Evolutionary conservation across 768 basidiomycete species (phyloP).

Genomic region (Termitomyces bulborhizus): DNA sequence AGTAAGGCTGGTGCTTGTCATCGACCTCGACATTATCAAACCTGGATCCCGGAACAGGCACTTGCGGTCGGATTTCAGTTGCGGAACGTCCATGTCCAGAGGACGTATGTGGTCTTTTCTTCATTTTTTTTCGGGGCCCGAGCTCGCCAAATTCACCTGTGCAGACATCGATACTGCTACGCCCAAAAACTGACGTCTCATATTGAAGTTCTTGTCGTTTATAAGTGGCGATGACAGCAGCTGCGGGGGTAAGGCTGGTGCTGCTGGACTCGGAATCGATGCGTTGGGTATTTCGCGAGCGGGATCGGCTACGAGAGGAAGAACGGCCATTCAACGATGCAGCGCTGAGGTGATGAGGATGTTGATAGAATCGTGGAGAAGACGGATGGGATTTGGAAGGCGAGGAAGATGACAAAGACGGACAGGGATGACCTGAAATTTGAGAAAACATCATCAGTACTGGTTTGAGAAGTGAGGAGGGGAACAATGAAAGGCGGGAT

Average conservation of each 20-base stretch:
- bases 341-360: not conserved
- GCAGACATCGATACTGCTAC: not conserved
- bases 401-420: not conserved
- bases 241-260: constrained; percentile 35
- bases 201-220: constrained; percentile 31
- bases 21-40: not conserved
- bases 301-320: not conserved
- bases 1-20: constrained; percentile 35
- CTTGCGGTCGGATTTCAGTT: not conserved
- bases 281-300: not conserved
- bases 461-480: not conserved
- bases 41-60: too few relatives aligned
- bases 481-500: not conserved
- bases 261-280: not conserved
- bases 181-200: not conserved
- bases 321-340: not conserved
- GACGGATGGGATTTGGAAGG: constrained; percentile 1
- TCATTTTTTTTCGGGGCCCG: constrained; percentile 10
- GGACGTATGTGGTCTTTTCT: constrained; percentile 10
- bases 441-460: not conserved
- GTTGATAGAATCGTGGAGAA: not conserved
- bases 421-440: not conserved
- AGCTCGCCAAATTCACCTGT: too few relatives aligned
- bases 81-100: not conserved
- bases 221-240: constrained; percentile 41